Base-by-base conservation (phyloP, 306 rosid genomes). In the Cajanus cajan region DNA sequence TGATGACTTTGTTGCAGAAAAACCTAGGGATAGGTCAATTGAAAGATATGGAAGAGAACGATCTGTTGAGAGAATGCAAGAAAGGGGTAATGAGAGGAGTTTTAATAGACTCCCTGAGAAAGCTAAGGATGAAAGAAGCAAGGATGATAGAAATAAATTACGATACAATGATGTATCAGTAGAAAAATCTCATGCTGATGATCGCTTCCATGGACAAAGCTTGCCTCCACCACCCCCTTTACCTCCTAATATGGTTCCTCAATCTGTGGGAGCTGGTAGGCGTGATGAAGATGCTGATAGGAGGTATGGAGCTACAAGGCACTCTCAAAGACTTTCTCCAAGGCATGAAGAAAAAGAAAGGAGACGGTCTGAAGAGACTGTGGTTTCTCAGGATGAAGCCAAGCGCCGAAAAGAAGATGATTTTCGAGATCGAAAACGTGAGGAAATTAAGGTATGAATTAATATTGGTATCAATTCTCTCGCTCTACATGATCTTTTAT, bases 211-310 rank as follows among this genome's bases (percentile, higher is more conserved):
- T 58, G 97, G 93, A 54, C 99, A 95, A 88, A 88, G 82, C 86
- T 86, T 95, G 90, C 99, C 99, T 59, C 99, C 99, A 0, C 99
- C 99, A 19, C 99, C 99, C 22, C 99, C 99, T 73, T 82, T 95
- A 80, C 99, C 99, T 52, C 98, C 97, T 44, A 91, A 95, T 78
- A 8, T 93, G 89, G 91, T 91, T 83, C 99, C 98, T 78, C 99
- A 95, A 74, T 95, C 98, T 83, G 83, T 95, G 59, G 87, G 83
- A 79, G 79, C 96, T 74, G 90, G 94, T 54, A 90, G 97, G 89
- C 91, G 98, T 77, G 99, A 95, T 78, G 99, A 95, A 82, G 99
- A 95, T 54, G 83, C 83, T 54, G 99, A 95, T 78, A 91, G 99
- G 78, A 91, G 96, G 86, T 88, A 90, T 87, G 99, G 93, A 83